Conservation (phyloP, 2,329 filamentous ascomycete genomes). For the Trichoderma asperellum region DNA sequence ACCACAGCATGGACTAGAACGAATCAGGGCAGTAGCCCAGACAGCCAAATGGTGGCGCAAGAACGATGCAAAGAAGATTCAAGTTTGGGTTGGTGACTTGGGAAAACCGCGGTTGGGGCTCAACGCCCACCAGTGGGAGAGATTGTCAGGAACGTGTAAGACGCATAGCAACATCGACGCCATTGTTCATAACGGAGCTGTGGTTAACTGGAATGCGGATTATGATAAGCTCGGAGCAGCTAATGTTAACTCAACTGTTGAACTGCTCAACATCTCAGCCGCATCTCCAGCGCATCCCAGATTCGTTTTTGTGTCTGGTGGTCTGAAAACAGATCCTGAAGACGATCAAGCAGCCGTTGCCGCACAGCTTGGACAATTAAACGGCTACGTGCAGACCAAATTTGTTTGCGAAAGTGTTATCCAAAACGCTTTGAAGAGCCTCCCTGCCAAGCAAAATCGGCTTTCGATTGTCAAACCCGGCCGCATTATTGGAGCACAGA, state of each 20-base stretch:
- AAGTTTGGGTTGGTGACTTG: conserved; percentile 23
- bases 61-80: conserved; percentile 11
- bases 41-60: conserved; percentile 18
- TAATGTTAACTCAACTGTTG: conserved; percentile 61
- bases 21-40: conserved; percentile 11
- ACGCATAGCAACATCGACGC: conserved; percentile 53
- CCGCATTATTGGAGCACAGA: conserved; percentile 32
- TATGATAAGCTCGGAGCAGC: conserved; percentile 72
- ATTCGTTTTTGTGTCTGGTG: conserved; percentile 36
- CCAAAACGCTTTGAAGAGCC: conserved; percentile 12
- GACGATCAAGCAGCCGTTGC: neutral
- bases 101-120: neutral
- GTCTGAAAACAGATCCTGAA: conserved; percentile 17
- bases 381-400: conserved; percentile 36
- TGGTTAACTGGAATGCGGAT: conserved; percentile 77
- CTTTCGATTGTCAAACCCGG: conserved; percentile 34
- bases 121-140: conserved; percentile 4
- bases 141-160: conserved; percentile 6
- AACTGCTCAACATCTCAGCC: conserved; percentile 29
- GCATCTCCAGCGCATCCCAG: conserved; percentile 29
- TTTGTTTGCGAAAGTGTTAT: conserved; percentile 34
- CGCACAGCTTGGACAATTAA: conserved; percentile 1
- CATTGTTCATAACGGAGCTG: conserved; percentile 80
- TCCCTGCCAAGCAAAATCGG: conserved; percentile 5
- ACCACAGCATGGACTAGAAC: conserved; percentile 8